These are phyloP conservation scores for Bretschneidera sinensis DNA, from an alignment of 345 rosid genomes.

Conservation along the genomic window DNA sequence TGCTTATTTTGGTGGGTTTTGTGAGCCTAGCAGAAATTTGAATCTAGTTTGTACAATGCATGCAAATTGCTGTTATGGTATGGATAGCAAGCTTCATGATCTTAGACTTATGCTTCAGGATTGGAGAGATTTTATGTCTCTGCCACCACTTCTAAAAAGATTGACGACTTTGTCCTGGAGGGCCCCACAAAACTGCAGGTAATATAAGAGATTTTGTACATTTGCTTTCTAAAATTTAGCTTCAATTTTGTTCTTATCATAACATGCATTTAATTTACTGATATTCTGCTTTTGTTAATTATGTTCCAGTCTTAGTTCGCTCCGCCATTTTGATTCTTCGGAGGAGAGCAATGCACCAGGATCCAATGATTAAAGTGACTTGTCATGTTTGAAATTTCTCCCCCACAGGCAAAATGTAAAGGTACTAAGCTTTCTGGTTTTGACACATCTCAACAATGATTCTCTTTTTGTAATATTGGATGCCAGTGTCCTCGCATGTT, in stretches of 20 bases:
- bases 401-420: not conserved
- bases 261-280: not conserved
- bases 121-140: conserved; percentile 56
- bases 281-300: not conserved
- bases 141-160: conserved; percentile 47
- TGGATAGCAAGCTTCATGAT: conserved; percentile 76
- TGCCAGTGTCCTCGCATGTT: no score
- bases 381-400: conserved; percentile 3
- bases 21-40: conserved; percentile 78
- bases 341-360: conserved; percentile 13
- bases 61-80: conserved; percentile 76
- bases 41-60: conserved; percentile 82
- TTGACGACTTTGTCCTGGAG: conserved; percentile 47
- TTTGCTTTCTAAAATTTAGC: not conserved
- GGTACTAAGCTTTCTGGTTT: conserved; percentile 19
- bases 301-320: conserved; percentile 44
- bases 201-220: not conserved
- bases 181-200: conserved; percentile 89
- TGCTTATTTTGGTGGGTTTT: conserved; percentile 72
- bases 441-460: no score
- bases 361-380: conserved; percentile 18
- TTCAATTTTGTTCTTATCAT: not conserved
- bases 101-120: conserved; percentile 75
- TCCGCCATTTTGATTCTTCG: conserved; percentile 23
- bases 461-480: no score